Conservation (phyloP, 345 rosid genomes). For the Rhizophora mangle region DNA sequence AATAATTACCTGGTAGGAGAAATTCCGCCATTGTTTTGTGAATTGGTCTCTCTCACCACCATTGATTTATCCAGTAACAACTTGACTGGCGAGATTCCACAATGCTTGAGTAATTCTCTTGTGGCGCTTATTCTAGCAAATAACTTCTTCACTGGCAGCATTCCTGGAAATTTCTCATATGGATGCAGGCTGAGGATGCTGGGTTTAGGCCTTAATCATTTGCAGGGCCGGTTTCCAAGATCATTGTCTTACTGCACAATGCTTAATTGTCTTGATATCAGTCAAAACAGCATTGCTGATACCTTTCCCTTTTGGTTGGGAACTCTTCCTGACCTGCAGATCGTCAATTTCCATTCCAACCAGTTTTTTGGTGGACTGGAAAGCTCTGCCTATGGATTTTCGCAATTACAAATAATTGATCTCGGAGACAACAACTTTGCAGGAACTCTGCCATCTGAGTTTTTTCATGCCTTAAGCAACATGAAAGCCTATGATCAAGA, state of each 20-base stretch:
- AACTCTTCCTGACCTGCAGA: no score
- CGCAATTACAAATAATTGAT: no score
- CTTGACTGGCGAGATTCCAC: constrained; percentile 22
- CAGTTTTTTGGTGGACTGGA: constrained; percentile 6
- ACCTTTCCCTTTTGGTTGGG: no score
- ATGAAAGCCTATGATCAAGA: no score
- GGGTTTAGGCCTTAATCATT: neutral
- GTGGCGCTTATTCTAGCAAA: neutral
- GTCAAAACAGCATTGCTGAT: neutral
- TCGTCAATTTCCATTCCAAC: no score
- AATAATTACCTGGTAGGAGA: constrained; percentile 19
- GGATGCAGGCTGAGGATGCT: neutral
- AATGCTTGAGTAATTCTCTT: constrained; percentile 23
- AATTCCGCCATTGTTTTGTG: constrained; percentile 16
- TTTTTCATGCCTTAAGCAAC: no score
- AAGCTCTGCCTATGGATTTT: no score
- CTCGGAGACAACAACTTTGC: no score
- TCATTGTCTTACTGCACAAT: neutral
- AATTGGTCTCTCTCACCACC: neutral
- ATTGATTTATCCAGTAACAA: constrained; percentile 27
- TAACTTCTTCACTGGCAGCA: neutral
- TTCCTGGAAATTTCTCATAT: neutral
- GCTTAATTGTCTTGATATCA: no score
- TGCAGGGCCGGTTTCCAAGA: constrained; percentile 1
- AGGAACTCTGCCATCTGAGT: no score